Evolutionary conservation across 768 basidiomycete species (phyloP).

Genomic region (Kwoniella dejecticola): DNA sequence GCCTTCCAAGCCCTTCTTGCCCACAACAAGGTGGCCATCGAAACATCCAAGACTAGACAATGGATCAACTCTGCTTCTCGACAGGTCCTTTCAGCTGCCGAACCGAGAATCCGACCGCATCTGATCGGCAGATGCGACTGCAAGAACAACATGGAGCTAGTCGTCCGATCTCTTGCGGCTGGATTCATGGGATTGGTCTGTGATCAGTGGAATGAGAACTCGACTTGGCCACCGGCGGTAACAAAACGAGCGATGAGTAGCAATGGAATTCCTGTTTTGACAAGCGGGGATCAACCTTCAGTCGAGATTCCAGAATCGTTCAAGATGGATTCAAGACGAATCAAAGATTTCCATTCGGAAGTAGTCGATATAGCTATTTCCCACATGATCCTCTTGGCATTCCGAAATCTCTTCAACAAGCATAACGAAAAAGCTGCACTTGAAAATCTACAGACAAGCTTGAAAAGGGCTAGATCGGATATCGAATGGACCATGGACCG

Average conservation of each 20-base stretch:
- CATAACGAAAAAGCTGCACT: constrained; percentile 5
- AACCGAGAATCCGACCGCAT: constrained; percentile 52
- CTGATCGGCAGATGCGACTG: constrained; percentile 58
- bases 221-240: constrained; percentile 54
- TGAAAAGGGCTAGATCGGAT: constrained; percentile 10
- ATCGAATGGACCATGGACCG: constrained; percentile 21
- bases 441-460: neutral
- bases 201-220: constrained; percentile 41
- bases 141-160: constrained; percentile 30
- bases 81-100: constrained; percentile 13
- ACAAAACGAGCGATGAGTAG: constrained; percentile 32
- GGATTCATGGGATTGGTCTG: constrained; percentile 64
- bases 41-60: constrained; percentile 60
- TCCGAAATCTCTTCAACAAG: constrained; percentile 64
- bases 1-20: constrained; percentile 65
- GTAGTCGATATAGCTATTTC: constrained; percentile 72
- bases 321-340: constrained; percentile 36
- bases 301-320: constrained; percentile 52
- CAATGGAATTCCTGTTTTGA: constrained; percentile 40
- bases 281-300: constrained; percentile 25
- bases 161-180: constrained; percentile 35
- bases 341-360: constrained; percentile 59
- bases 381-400: constrained; percentile 79
- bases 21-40: constrained; percentile 28
- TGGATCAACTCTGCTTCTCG: constrained; percentile 65